Conservation (phyloP, 2,329 filamentous ascomycete species). For the Lachnellula suecica region DNA sequence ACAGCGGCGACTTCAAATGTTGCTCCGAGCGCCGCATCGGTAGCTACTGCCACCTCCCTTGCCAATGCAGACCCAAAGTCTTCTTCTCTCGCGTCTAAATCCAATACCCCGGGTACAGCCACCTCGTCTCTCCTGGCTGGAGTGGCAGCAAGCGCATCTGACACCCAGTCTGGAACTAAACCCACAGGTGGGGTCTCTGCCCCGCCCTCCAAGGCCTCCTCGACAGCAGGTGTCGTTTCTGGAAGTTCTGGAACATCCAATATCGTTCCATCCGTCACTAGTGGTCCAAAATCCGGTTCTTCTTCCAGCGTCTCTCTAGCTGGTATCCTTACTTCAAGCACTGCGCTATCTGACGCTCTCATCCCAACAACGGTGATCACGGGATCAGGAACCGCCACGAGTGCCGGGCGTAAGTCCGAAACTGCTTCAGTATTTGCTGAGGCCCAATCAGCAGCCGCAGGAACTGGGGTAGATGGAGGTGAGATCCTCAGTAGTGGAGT, state of each 20-base stretch:
- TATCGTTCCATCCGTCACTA: background rate
- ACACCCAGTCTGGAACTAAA: background rate
- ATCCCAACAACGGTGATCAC: background rate
- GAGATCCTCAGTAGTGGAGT: background rate
- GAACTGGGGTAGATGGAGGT: constrained; percentile 2
- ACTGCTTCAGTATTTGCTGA: background rate
- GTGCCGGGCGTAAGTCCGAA: background rate
- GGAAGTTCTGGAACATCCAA: background rate
- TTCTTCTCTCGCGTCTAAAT: background rate
- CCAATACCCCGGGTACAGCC: too few species aligned
- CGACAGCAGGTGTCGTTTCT: background rate
- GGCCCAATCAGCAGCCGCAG: constrained; percentile 1
- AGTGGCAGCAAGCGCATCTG: too few species aligned
- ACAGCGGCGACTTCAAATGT: background rate
- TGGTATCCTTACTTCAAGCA: background rate
- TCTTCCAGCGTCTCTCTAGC: background rate
- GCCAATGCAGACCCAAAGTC: too few species aligned
- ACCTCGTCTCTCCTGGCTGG: too few species aligned
- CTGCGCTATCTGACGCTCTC: background rate
- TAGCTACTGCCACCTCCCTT: background rate
- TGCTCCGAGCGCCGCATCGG: background rate
- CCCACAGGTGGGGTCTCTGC: too few species aligned
- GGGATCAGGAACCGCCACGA: background rate
- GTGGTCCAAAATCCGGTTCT: background rate
- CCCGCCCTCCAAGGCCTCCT: background rate